Conservation (phyloP, 768 basidiomycete species). For the Suillus cothurnatus region DNA sequence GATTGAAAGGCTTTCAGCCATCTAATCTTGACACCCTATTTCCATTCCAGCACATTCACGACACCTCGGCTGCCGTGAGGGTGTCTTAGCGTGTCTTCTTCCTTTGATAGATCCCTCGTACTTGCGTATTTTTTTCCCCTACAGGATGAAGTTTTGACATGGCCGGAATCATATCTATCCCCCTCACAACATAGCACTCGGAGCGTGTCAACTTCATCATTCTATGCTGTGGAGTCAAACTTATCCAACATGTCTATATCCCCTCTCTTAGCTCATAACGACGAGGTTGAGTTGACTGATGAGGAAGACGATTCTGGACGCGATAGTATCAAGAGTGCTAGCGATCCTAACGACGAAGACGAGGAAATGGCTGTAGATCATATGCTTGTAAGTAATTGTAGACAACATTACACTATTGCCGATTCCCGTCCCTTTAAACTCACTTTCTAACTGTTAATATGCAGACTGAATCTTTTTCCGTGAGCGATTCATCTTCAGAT, state of each 20-base stretch:
- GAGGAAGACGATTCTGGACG: conserved; percentile 7
- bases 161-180: background rate
- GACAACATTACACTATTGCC: background rate
- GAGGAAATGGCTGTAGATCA: conserved; percentile 16
- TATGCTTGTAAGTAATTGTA: conserved; percentile 22
- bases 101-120: background rate
- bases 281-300: background rate
- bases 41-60: conserved; percentile 10
- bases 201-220: conserved; percentile 5
- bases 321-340: background rate
- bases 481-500: background rate
- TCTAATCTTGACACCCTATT: conserved; percentile 9
- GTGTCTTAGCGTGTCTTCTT: conserved; percentile 12
- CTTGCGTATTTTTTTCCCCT: conserved; percentile 1
- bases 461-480: conserved; percentile 1
- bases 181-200: conserved; percentile 3
- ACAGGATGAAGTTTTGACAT: conserved; percentile 10
- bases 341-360: conserved; percentile 22
- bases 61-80: conserved; percentile 16
- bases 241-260: conserved; percentile 8
- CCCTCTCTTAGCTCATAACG: conserved; percentile 1
- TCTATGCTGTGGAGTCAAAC: conserved; percentile 11
- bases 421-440: conserved; percentile 9
- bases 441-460: conserved; percentile 2
- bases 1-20: conserved; percentile 12